phyloP scores from a whole-genome alignment of 768 basidiomycete genomes.

The Amanita polypyramis region DNA sequence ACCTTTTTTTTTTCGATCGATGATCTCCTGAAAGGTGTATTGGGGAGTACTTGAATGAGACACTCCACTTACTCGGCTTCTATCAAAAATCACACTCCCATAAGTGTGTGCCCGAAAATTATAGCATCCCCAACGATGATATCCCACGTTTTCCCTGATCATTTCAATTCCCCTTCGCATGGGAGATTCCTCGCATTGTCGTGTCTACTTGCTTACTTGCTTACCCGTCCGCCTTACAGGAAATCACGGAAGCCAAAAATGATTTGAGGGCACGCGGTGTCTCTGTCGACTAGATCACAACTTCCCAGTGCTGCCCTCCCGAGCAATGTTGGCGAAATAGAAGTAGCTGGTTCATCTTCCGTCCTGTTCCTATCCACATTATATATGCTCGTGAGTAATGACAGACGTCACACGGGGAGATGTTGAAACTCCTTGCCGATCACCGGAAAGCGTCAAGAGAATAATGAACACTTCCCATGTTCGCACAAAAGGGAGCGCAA shows the following conservation, averaged over 20 bases:
- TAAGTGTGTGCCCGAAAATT: background rate
- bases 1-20: background rate
- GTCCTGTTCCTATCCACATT: background rate
- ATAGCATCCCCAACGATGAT: background rate
- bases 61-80: background rate
- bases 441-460: background rate
- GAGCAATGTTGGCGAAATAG: background rate
- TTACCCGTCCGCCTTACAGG: conserved; percentile 29
- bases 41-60: background rate
- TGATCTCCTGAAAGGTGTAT: background rate
- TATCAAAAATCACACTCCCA: background rate
- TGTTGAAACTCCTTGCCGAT: background rate
- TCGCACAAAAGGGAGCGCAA: background rate
- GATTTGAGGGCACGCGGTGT: conserved; percentile 52
- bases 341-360: background rate
- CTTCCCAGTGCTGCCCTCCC: background rate
- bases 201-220: conserved; percentile 6
- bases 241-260: conserved; percentile 43
- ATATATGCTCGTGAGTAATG: background rate
- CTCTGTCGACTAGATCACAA: conserved; percentile 38
- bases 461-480: background rate
- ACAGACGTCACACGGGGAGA: background rate
- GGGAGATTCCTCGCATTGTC: background rate
- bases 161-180: conserved; percentile 7
- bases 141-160: background rate